Conservation (phyloP, 2,329 filamentous ascomycete species). For the Aspergillus sp. region DNA sequence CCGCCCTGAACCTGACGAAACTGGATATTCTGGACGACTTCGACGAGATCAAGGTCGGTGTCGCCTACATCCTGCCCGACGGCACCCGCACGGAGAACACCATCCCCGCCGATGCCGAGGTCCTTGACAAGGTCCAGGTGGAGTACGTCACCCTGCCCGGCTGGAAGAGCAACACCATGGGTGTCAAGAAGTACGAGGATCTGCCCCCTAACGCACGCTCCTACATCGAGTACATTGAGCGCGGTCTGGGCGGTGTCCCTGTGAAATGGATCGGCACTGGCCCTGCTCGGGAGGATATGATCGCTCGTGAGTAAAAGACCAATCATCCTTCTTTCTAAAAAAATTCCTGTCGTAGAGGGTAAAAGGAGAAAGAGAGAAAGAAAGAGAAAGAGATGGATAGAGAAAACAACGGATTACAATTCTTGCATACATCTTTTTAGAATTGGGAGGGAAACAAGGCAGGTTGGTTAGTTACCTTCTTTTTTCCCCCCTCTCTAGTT, state of each 20-base stretch:
- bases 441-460: background rate
- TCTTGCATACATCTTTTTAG: background rate
- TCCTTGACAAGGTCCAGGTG: constrained; percentile 55
- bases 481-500: background rate
- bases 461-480: background rate
- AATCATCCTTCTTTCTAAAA: background rate
- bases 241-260: constrained; percentile 53
- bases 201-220: constrained; percentile 58
- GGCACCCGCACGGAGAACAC: constrained; percentile 51
- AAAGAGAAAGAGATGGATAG: background rate
- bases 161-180: constrained; percentile 62
- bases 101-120: constrained; percentile 59
- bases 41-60: constrained; percentile 61
- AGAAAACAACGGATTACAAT: background rate
- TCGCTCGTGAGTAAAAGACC: constrained; percentile 41
- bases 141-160: constrained; percentile 60
- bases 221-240: constrained; percentile 64
- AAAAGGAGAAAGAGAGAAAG: background rate
- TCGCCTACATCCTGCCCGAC: constrained; percentile 53
- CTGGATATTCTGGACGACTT: constrained; percentile 65
- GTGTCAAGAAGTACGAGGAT: constrained; percentile 56
- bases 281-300: constrained; percentile 62
- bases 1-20: constrained; percentile 62
- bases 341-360: background rate
- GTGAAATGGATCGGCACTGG: constrained; percentile 66